Evolutionary conservation across 164 flowering plant species (phyloP), one percentile per base, ranked within the genome.

Genomic region (Santalum album): DNA sequence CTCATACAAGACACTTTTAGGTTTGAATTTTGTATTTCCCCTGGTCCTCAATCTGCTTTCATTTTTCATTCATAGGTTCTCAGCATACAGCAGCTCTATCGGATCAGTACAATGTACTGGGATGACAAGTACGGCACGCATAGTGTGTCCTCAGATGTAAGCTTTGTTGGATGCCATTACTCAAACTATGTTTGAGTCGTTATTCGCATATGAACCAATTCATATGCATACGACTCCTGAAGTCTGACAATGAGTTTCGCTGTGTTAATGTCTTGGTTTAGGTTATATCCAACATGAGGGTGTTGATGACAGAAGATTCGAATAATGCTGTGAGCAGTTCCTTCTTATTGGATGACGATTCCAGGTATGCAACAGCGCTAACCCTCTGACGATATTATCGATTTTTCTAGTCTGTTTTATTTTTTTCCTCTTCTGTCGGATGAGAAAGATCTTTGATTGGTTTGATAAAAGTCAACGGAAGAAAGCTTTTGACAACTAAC

Each of bases 91-190:
- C 99, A 94, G 63, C 72, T 94, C 48, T 94, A 94, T 55, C 75
- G 99, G 59, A 94, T 94, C 60, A 87, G 97, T 70, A 94, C 99
- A 25, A 94, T 94, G 99, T 94, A 86, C 69, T 90, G 99, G 97
- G 99, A 94, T 67, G 96, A 90, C 84, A 90, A 83, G 72, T 90
- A 90, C 68, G 97, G 97, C 66, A 90, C 97, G 1, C 96, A 82
- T 60, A 86, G 97, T 67, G 83, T 94, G 38, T 81, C 95, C 39
- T 56, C 95, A 7, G 97, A 94, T 62, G 99, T 94, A 82, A 87
- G 97, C 75, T 69, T 53, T 58, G 63, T 59, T 64, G 59, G 65
- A 67, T 59, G 67, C 68, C 60, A 56, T 64, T 69, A 27, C 68
- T 62, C 45, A 67, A 59, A 53, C 71, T 70, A 70, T 68, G 63